phyloP scores from a whole-genome alignment of 805 yeast species.

The Yamadazyma akitaensis region DNA sequence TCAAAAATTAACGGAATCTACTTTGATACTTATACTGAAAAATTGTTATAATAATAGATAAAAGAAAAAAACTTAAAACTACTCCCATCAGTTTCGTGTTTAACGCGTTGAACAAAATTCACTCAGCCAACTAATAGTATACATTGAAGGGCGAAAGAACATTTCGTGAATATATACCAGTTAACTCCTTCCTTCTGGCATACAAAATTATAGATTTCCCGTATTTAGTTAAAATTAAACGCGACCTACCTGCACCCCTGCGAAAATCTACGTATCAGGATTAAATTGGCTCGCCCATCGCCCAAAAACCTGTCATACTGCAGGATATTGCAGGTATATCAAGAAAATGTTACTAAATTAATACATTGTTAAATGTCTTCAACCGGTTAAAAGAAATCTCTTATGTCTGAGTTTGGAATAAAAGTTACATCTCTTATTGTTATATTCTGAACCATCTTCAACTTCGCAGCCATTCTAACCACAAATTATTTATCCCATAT shows the following conservation, averaged over 20 bases:
- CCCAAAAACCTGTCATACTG: not conserved
- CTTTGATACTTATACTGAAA: conserved; percentile 1
- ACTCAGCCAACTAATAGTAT: not conserved
- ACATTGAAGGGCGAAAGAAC: not conserved
- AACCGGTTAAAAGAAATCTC: no score
- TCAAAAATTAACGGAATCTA: not conserved
- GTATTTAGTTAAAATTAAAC: not conserved
- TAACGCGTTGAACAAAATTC: not conserved
- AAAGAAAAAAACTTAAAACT: no score
- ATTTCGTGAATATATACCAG: not conserved
- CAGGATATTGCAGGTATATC: not conserved
- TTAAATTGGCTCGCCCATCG: not conserved
- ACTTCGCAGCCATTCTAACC: no score
- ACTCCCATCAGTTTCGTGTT: not conserved
- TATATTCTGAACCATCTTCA: no score
- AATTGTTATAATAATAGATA: not conserved
- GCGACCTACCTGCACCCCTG: not conserved
- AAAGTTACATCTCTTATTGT: no score
- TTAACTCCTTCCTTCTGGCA: not conserved
- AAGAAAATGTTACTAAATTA: no score
- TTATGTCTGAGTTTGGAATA: no score
- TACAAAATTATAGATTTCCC: not conserved
- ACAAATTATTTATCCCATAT: no score
- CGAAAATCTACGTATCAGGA: not conserved
- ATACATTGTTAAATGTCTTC: no score